Base-by-base conservation (phyloP, 148 eudicot genomes). In the Chenopodium quinoa region DNA sequence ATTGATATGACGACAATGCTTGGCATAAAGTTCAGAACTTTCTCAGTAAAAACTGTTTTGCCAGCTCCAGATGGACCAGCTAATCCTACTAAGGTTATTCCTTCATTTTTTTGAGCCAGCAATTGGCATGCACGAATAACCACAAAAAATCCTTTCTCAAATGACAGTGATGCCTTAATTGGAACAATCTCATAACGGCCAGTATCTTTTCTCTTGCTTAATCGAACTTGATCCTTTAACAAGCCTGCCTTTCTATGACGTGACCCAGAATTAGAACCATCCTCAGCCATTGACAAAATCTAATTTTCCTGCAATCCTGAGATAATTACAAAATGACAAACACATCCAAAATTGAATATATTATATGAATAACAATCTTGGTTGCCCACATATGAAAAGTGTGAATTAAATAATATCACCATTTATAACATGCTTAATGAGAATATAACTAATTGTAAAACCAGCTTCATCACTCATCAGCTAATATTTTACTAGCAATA, bases 41-140 rank as follows among this genome's bases (percentile, higher is more conserved):
- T 95, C 82, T 95, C 98, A 32, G 97, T 95, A 78, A 95, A 93
- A 63, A 89, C 89, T 76, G 92, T 91, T 85, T 95, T 95, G 71
- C 97, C 98, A 60, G 98, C 97, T 73, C 98, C 98, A 32, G 97
- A 95, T 31, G 97, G 98, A 76, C 98, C 98, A 60, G 98, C 98
- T 80, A 95, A 17, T 63, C 98, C 97, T 31, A 95, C 91, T 69
- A 95, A 80, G 86, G 92, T 87, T 19, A 93, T 87, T 64, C 98
- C 97, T 50, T 92, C 93, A 86, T 92, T 95, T 79, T 91, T 95
- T 70, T 93, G 97, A 48, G 93, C 89, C 80, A 95, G 86, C 85
- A 92, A 78, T 73, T 95, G 98, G 91, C 98, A 93, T 7, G 98
- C 97, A 80, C 98, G 95, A 46, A 95, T 85, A 22, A 92, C 96